A percentile compares a stretch with the other conserved stretches of the same genome.
Evolutionary conservation across 495 filamentous ascomycete genomes (phyloP).

Genomic region (Darksidea phi): DNA sequence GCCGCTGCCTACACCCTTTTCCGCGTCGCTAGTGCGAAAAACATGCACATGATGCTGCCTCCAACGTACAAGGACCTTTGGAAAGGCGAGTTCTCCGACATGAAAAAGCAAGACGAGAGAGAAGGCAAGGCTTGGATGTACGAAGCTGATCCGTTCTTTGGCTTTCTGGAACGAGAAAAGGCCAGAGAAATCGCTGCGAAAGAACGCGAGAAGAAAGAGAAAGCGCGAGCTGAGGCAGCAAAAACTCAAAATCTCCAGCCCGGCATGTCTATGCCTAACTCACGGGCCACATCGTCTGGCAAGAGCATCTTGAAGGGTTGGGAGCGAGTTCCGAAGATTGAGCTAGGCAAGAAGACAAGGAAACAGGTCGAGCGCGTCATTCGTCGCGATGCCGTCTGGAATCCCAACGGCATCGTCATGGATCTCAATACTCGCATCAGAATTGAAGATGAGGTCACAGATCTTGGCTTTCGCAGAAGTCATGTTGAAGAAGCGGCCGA

Average conservation of each 20-base stretch:
- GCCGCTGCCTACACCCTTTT: slow-evolving; percentile 88
- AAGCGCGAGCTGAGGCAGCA: slow-evolving; percentile 38
- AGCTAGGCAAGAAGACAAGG: slow-evolving; percentile 79
- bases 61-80: slow-evolving; percentile 82
- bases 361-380: slow-evolving; percentile 75
- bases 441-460: slow-evolving; percentile 71
- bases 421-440: slow-evolving; percentile 52
- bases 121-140: slow-evolving; percentile 87
- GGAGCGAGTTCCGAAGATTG: slow-evolving; percentile 82
- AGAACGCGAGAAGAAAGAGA: slow-evolving; percentile 52
- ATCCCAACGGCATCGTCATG: slow-evolving; percentile 69
- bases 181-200: slow-evolving; percentile 69
- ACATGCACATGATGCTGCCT: slow-evolving; percentile 90
- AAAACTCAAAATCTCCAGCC: slow-evolving; percentile 29
- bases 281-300: background rate
- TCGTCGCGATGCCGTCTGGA: slow-evolving; percentile 78
- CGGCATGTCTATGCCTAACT: slow-evolving; percentile 12
- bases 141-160: slow-evolving; percentile 88
- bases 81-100: slow-evolving; percentile 76
- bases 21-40: slow-evolving; percentile 89
- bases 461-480: slow-evolving; percentile 77
- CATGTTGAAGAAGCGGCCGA: slow-evolving; percentile 86
- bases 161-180: slow-evolving; percentile 73
- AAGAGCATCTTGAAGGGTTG: slow-evolving; percentile 63
- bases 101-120: slow-evolving; percentile 74